A percentile compares a stretch with the other conserved stretches of the same genome.
Conservation (phyloP, 2,329 filamentous ascomycete species). For the Rhinocladiella similis region DNA sequence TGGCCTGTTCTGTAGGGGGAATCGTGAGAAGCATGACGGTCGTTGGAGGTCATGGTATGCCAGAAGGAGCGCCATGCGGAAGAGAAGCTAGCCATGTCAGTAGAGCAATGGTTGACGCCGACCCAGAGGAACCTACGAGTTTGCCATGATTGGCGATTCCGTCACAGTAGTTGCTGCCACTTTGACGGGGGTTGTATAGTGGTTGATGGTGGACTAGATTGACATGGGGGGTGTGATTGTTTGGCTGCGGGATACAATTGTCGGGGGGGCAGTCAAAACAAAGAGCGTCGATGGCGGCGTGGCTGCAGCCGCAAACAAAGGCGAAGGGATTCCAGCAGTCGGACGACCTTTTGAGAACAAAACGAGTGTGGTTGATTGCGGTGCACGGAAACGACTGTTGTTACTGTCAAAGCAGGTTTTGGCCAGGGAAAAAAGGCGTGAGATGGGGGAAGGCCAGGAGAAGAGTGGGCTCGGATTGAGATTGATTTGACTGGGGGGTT, state of each 20-base stretch:
- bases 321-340: slow-evolving; percentile 8
- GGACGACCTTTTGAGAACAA: slow-evolving; percentile 9
- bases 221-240: slow-evolving; percentile 10
- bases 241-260: neutral
- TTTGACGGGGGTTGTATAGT: slow-evolving; percentile 14
- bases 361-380: slow-evolving; percentile 8
- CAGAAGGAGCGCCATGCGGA: slow-evolving; percentile 82
- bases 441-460: slow-evolving; percentile 2
- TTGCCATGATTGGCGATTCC: slow-evolving; percentile 28
- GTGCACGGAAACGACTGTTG: neutral
- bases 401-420: slow-evolving; percentile 1
- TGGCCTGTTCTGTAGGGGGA: slow-evolving; percentile 88
- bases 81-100: slow-evolving; percentile 24
- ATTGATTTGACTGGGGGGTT: slow-evolving; percentile 9
- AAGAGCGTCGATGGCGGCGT: slow-evolving; percentile 5
- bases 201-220: slow-evolving; percentile 14
- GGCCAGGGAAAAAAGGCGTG: neutral
- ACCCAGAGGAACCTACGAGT: slow-evolving; percentile 19
- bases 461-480: slow-evolving; percentile 6
- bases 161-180: slow-evolving; percentile 26
- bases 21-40: slow-evolving; percentile 87
- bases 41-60: slow-evolving; percentile 80
- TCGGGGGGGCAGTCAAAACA: slow-evolving; percentile 13
- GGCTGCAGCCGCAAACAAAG: slow-evolving; percentile 21
- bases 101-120: neutral